Conservation (phyloP, 2,329 filamentous ascomycete genomes). For the Tolypocladium capitatum region DNA sequence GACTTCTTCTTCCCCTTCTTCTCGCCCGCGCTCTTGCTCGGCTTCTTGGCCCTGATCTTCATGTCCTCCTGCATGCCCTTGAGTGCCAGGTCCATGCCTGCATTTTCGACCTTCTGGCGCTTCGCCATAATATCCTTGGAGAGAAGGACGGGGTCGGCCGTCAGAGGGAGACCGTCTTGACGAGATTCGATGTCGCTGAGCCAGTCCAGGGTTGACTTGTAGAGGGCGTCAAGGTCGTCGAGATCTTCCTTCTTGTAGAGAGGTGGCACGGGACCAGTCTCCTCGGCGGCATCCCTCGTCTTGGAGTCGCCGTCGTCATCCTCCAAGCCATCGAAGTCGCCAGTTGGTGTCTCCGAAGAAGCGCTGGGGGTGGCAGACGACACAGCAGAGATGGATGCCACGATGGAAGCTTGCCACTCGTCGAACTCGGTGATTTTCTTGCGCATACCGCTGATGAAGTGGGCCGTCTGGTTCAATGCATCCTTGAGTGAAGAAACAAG, state of each 20-base stretch:
- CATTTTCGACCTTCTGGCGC: conserved; percentile 58
- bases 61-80: conserved; percentile 46
- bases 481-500: conserved; percentile 54
- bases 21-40: conserved; percentile 16
- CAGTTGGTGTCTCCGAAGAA: conserved; percentile 33
- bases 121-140: conserved; percentile 58
- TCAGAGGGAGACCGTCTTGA: conserved; percentile 56
- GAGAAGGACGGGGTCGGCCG: conserved; percentile 63
- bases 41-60: conserved; percentile 26
- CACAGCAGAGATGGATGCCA: conserved; percentile 7
- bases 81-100: conserved; percentile 55
- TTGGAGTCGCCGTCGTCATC: conserved; percentile 43
- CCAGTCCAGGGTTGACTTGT: conserved; percentile 56
- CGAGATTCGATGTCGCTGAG: conserved; percentile 55
- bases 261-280: conserved; percentile 41
- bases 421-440: conserved; percentile 58
- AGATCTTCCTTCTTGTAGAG: conserved; percentile 65
- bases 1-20: conserved; percentile 22
- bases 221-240: conserved; percentile 45
- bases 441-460: conserved; percentile 58
- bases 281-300: conserved; percentile 24
- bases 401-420: conserved; percentile 40
- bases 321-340: conserved; percentile 63
- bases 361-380: conserved; percentile 22
- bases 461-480: conserved; percentile 56